A percentile compares a stretch with the other conserved stretches of the same genome.
These are phyloP conservation scores for Ophiostoma australiae DNA, from an alignment of 2,329 filamentous ascomycete genomes.

Conservation along the genomic window DNA sequence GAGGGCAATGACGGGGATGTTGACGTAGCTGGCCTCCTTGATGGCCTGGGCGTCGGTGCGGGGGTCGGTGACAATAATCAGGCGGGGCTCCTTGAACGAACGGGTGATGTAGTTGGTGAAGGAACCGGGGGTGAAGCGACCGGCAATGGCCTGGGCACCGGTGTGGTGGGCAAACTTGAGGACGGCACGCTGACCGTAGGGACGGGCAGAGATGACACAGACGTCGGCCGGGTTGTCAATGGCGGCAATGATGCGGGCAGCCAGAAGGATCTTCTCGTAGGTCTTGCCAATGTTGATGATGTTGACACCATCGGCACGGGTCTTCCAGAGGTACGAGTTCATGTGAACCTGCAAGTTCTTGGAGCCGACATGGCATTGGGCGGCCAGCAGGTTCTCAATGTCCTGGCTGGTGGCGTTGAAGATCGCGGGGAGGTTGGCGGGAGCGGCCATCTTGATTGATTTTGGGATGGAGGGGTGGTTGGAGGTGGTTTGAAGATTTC, in stretches of 20 bases:
- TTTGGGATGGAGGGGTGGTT: conserved; percentile 6
- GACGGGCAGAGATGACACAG: conserved; percentile 98
- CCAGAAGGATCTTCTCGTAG: conserved; percentile 99
- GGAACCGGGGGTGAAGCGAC: conserved; percentile 99
- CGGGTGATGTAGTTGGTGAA: conserved; percentile 99
- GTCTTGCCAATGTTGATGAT: conserved; percentile 99
- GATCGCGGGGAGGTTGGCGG: conserved; percentile 78
- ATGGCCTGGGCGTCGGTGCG: conserved; percentile 99
- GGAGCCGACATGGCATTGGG: conserved; percentile 92
- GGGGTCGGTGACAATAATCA: conserved; percentile 98
- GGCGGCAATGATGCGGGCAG: conserved; percentile 96
- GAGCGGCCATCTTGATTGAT: conserved; percentile 78
- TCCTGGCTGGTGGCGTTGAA: conserved; percentile 98
- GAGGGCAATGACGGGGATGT: conserved; percentile 99
- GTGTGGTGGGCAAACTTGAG: conserved; percentile 99
- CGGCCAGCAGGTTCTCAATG: conserved; percentile 98
- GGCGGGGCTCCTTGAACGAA: conserved; percentile 99
- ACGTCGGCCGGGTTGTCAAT: conserved; percentile 99
- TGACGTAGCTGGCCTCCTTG: conserved; percentile 99
- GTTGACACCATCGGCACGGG: conserved; percentile 95
- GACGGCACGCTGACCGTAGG: conserved; percentile 98
- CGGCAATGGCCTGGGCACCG: conserved; percentile 93
- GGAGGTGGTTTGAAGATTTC: neutral
- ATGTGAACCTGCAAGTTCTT: conserved; percentile 99
- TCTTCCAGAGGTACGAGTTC: conserved; percentile 94